Evolutionary conservation across 805 yeast species (phyloP).

Genomic region (Zygotorulaspora florentina): DNA sequence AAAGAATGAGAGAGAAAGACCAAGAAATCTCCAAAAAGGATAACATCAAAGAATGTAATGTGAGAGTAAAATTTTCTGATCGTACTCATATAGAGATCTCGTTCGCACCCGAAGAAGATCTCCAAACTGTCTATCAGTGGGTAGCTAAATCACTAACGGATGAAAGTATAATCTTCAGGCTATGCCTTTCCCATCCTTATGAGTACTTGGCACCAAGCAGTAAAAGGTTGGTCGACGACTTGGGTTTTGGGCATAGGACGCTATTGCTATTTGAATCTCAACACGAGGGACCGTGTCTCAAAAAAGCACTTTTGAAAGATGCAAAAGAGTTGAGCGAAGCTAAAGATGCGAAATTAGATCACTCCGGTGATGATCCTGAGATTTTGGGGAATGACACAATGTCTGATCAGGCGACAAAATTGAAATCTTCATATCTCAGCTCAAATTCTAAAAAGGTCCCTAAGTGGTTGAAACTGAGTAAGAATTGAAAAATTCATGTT

Average conservation of each 20-base stretch:
- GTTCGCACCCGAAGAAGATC: conserved; percentile 44
- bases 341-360: conserved; percentile 20
- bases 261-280: conserved; percentile 38
- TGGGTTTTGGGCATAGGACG: conserved; percentile 45
- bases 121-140: conserved; percentile 29
- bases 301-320: conserved; percentile 24
- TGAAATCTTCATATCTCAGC: conserved; percentile 19
- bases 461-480: conserved; percentile 40
- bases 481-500: conserved; percentile 24
- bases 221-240: conserved; percentile 35
- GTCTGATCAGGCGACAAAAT: conserved; percentile 36
- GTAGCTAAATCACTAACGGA: conserved; percentile 31
- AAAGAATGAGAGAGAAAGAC: conserved; percentile 38
- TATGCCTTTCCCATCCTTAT: conserved; percentile 50
- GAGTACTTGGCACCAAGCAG: conserved; percentile 31
- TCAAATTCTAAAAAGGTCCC: conserved; percentile 32
- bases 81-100: conserved; percentile 46
- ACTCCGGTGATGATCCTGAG: not conserved
- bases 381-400: conserved; percentile 12
- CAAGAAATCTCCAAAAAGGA: conserved; percentile 26
- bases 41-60: conserved; percentile 31
- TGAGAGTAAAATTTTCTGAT: conserved; percentile 59
- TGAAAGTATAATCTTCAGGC: conserved; percentile 34
- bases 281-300: conserved; percentile 28
- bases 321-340: conserved; percentile 37